Evolutionary conservation across 257 asterid genomes (phyloP).

Genomic region (Schizonepeta tenuifolia): DNA sequence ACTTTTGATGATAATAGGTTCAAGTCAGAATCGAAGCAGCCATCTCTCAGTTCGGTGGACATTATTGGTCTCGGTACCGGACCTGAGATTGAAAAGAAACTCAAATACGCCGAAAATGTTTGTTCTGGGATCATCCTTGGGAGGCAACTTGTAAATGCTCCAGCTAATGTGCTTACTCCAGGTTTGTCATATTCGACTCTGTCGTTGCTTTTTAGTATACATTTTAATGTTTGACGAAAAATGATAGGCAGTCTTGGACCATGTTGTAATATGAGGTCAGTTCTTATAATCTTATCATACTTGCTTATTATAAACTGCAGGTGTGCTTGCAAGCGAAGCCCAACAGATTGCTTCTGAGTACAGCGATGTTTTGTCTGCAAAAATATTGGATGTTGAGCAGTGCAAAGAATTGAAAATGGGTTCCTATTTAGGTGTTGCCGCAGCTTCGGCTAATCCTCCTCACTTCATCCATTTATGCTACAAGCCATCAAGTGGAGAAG

Average conservation of each 20-base stretch:
- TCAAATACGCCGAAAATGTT: conserved; percentile 75
- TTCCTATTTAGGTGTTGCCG: conserved; percentile 94
- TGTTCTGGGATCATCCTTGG: conserved; percentile 82
- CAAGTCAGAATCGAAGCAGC: conserved; percentile 74
- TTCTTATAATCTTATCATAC: conserved; percentile 1
- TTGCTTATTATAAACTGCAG: conserved; percentile 45
- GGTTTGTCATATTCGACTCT: conserved; percentile 52
- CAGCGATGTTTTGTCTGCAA: conserved; percentile 87
- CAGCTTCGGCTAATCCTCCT: conserved; percentile 90
- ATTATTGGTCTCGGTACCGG: conserved; percentile 93
- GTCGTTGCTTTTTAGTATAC: background rate
- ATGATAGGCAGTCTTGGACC: background rate
- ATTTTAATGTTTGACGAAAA: background rate
- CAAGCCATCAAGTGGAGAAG: conserved; percentile 79
- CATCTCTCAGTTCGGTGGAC: conserved; percentile 73
- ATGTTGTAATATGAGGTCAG: background rate
- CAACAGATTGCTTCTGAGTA: conserved; percentile 70
- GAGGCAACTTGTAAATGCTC: conserved; percentile 92
- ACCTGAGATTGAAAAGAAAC: conserved; percentile 79
- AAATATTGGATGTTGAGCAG: conserved; percentile 83
- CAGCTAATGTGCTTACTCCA: conserved; percentile 96
- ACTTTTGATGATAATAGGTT: conserved; percentile 88
- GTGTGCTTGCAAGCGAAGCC: conserved; percentile 88
- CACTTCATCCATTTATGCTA: conserved; percentile 93
- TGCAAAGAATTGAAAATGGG: conserved; percentile 99